Conservation (phyloP, 805 yeast genomes). For the Starmerella riodocensis region DNA sequence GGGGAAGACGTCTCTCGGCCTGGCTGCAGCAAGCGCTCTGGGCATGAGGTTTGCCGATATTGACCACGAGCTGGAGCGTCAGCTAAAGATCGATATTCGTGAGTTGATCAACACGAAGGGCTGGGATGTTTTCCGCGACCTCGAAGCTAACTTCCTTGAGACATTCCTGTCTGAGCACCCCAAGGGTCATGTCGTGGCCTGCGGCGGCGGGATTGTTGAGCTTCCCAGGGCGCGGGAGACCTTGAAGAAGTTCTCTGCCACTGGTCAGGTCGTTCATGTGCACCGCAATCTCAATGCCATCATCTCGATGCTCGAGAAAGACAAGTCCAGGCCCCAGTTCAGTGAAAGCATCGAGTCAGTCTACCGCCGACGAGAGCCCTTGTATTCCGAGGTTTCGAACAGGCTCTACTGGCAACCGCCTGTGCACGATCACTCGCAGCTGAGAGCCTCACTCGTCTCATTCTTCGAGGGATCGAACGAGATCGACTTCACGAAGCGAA, state of each 20-base stretch:
- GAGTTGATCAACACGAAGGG: constrained; percentile 49
- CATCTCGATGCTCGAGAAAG: constrained; percentile 56
- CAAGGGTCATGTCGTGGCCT: constrained; percentile 58
- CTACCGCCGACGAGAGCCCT: constrained; percentile 66
- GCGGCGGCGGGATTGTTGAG: constrained; percentile 96
- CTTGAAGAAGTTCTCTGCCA: constrained; percentile 40
- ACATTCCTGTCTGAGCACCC: constrained; percentile 35
- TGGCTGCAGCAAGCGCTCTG: constrained; percentile 58
- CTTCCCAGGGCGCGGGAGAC: constrained; percentile 49
- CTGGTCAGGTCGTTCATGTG: constrained; percentile 69
- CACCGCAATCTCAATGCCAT: constrained; percentile 80
- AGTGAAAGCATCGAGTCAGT: constrained; percentile 66
- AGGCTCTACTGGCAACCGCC: constrained; percentile 56
- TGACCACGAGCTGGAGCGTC: constrained; percentile 56
- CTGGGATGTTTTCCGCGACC: constrained; percentile 75
- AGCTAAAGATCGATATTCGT: constrained; percentile 30
- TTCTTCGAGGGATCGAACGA: constrained; percentile 37
- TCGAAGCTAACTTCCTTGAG: constrained; percentile 47
- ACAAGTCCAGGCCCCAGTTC: constrained; percentile 80
- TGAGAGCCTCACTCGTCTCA: constrained; percentile 45
- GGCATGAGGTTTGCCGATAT: constrained; percentile 56
- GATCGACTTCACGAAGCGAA: constrained; percentile 33
- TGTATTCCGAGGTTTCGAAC: constrained; percentile 73
- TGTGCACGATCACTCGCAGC: constrained; percentile 39
- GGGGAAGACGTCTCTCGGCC: constrained; percentile 78